phyloP scores from a whole-genome alignment of 306 rosid species.

The Sindora glabra region DNA sequence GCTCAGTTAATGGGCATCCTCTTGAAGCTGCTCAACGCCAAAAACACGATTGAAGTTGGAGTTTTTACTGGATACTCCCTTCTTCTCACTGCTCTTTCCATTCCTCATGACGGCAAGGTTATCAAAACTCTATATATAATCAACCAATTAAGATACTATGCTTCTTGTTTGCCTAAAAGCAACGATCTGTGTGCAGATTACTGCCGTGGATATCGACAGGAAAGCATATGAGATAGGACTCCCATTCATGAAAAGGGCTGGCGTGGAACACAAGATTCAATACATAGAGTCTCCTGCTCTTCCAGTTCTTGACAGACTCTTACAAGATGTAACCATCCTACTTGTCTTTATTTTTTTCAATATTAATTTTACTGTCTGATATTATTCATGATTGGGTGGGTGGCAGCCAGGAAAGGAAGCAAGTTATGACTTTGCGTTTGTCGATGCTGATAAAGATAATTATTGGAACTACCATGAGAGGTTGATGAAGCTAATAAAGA shows the following conservation, averaged over 20 bases:
- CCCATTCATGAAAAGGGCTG: conserved; percentile 50
- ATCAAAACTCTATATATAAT: not conserved
- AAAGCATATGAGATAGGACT: conserved; percentile 45
- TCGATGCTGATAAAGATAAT: conserved; percentile 45
- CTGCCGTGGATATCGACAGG: conserved; percentile 43
- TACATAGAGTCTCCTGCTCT: conserved; percentile 45
- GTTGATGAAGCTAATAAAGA: conserved; percentile 29
- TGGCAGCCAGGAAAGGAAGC: conserved; percentile 26
- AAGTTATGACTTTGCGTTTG: conserved; percentile 29
- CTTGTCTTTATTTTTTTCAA: not conserved
- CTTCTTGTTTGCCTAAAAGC: not conserved
- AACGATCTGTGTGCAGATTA: conserved; percentile 32
- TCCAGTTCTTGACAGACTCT: conserved; percentile 41
- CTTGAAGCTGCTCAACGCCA: conserved; percentile 16
- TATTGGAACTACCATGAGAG: conserved; percentile 39
- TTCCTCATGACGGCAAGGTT: conserved; percentile 53
- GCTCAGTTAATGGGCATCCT: conserved; percentile 27
- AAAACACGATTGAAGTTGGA: conserved; percentile 47
- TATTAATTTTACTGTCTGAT: no score
- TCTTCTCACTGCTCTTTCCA: conserved; percentile 59
- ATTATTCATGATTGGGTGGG: no score
- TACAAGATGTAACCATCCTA: conserved; percentile 39
- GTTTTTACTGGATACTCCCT: conserved; percentile 61
- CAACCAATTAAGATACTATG: not conserved
- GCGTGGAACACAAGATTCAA: conserved; percentile 58